Conservation (phyloP, 805 yeast species). For the Saturnispora kantuleensis region DNA sequence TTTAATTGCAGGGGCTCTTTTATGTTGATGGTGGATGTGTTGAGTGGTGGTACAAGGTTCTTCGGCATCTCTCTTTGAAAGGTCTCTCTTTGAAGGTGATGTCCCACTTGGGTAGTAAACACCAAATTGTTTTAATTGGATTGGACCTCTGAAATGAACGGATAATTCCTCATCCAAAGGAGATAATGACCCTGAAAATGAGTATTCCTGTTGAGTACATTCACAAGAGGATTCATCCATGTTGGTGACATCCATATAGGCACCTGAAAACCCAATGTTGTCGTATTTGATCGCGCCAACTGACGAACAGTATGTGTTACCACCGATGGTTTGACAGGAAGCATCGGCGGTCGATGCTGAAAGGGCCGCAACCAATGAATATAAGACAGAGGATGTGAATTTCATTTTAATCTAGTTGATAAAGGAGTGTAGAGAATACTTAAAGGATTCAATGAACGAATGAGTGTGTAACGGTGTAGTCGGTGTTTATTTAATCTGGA, state of each 20-base stretch:
- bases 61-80: conserved; percentile 16
- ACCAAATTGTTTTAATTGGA: conserved; percentile 73
- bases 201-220: conserved; percentile 48
- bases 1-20: conserved; percentile 56
- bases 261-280: conserved; percentile 77
- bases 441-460: too few relatives aligned
- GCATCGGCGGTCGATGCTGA: conserved; percentile 18
- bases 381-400: conserved; percentile 10
- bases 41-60: conserved; percentile 38
- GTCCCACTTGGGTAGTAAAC: conserved; percentile 67
- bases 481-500: too few relatives aligned
- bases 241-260: conserved; percentile 59
- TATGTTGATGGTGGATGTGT: conserved; percentile 40
- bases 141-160: conserved; percentile 86
- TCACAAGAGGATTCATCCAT: conserved; percentile 56
- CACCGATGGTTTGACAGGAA: conserved; percentile 35
- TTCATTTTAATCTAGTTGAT: conserved; percentile 8
- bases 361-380: conserved; percentile 12
- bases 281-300: conserved; percentile 46
- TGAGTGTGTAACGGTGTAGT: too few relatives aligned
- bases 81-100: conserved; percentile 24
- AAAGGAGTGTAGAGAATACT: neutral
- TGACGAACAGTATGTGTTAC: conserved; percentile 77
- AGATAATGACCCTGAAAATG: conserved; percentile 63
- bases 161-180: conserved; percentile 84